These are phyloP conservation scores for Neurospora tetrasperma DNA, from an alignment of 495 filamentous ascomycete species.

Conservation along the genomic window DNA sequence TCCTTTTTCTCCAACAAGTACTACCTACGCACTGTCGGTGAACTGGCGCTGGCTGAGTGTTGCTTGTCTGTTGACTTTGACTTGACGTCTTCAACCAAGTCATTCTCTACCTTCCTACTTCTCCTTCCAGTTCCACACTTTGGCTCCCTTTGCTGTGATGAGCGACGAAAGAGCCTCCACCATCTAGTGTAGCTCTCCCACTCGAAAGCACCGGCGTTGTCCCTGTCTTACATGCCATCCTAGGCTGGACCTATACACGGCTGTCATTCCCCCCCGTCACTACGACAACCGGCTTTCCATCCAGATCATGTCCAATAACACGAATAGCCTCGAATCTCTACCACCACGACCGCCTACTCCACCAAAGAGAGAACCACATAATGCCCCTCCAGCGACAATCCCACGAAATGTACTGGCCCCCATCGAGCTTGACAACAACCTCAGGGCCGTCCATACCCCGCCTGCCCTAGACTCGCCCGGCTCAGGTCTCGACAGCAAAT, in stretches of 20 bases:
- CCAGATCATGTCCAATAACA: constrained; percentile 22
- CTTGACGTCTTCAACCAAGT: not conserved
- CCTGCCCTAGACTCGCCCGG: constrained; percentile 34
- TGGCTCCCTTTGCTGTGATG: not conserved
- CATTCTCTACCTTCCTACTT: not conserved
- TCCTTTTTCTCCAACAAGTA: not conserved
- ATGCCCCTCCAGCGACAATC: constrained; percentile 19
- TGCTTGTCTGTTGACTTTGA: not conserved
- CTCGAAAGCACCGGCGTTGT: not conserved
- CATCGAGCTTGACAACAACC: constrained; percentile 15
- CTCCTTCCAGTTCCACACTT: not conserved
- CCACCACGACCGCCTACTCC: constrained; percentile 46
- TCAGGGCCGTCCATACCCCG: constrained; percentile 36
- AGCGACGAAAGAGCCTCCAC: not conserved
- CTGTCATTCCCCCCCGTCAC: not conserved
- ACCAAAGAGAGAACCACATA: constrained; percentile 35
- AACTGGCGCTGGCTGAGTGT: not conserved
- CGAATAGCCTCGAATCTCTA: constrained; percentile 27
- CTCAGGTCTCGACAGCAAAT: constrained; percentile 50
- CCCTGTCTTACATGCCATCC: not conserved
- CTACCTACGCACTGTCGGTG: not conserved
- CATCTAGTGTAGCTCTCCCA: not conserved
- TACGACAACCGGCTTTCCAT: not conserved
- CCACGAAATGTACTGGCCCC: constrained; percentile 17
- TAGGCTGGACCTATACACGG: not conserved